A percentile compares a stretch with the other conserved stretches of the same genome.
Conservation (phyloP, 331 rosid genomes). For the Arachis monticola region DNA sequence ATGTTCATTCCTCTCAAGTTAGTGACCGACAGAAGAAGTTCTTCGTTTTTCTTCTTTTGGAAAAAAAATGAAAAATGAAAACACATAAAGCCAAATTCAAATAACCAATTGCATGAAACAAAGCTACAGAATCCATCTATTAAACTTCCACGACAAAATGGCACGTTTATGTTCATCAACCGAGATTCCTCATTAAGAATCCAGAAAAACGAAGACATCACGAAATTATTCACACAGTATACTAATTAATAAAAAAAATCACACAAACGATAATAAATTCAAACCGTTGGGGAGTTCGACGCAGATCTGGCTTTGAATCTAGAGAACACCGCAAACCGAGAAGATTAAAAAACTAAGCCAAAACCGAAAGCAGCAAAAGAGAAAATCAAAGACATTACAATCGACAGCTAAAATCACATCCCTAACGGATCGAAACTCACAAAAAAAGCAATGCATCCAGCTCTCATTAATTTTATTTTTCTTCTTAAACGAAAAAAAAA, state of each 20-base stretch:
- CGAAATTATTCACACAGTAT: background rate
- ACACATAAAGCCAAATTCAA: background rate
- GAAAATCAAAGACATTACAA: constrained; percentile 17
- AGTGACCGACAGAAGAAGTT: background rate
- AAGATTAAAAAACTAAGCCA: constrained; percentile 12
- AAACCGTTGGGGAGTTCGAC: constrained; percentile 19
- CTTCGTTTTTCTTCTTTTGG: background rate
- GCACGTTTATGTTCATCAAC: background rate
- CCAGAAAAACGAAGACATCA: constrained; percentile 8
- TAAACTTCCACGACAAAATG: constrained; percentile 10
- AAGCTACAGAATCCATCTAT: background rate
- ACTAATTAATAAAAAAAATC: constrained; percentile 14
- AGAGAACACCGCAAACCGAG: constrained; percentile 29
- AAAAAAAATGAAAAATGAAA: too few relatives aligned
- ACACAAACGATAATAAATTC: background rate
- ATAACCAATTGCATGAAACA: constrained; percentile 1
- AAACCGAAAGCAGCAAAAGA: background rate
- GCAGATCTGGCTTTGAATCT: constrained; percentile 62
- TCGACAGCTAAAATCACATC: constrained; percentile 22
- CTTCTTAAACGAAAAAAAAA: background rate
- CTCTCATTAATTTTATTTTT: background rate
- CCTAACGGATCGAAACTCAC: constrained; percentile 20
- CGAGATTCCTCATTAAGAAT: background rate
- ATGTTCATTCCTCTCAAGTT: background rate
- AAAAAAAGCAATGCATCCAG: constrained; percentile 12